Evolutionary conservation across 768 basidiomycete genomes (phyloP).

Genomic region (Flagelloscypha sp.): DNA sequence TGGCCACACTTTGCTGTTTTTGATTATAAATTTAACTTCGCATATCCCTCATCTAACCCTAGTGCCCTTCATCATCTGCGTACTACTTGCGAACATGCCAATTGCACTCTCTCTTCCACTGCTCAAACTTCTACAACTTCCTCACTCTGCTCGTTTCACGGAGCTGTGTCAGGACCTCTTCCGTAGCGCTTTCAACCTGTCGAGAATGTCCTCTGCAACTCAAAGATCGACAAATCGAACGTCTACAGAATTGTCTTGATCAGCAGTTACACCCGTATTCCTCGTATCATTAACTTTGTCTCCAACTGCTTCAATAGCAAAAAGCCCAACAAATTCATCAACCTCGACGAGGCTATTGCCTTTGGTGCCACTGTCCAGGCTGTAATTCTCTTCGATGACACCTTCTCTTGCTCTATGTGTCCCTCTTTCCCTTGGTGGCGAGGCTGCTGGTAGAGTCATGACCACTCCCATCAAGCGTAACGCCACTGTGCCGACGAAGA

Average conservation of each 20-base stretch:
- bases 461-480: constrained; percentile 99
- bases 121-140: constrained; percentile 98
- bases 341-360: constrained; percentile 99
- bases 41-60: constrained; percentile 89
- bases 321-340: constrained; percentile 99
- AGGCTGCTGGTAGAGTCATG: constrained; percentile 99
- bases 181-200: constrained; percentile 96
- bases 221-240: constrained; percentile 94
- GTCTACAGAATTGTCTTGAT: constrained; percentile 99
- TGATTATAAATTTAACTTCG: constrained; percentile 54
- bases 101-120: constrained; percentile 96
- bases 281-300: constrained; percentile 96
- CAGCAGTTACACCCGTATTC: constrained; percentile 99
- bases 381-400: constrained; percentile 96
- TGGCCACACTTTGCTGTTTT: neutral
- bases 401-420: constrained; percentile 99
- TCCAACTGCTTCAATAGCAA: constrained; percentile 98
- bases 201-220: constrained; percentile 97
- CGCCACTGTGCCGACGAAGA: constrained; percentile 99
- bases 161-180: constrained; percentile 94
- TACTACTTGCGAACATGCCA: constrained; percentile 98
- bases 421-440: constrained; percentile 97
- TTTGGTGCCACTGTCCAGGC: constrained; percentile 99
- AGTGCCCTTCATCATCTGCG: constrained; percentile 94
- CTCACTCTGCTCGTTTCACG: constrained; percentile 99